Percentiles rank a stretch among this genome's conserved stretches.
These are phyloP conservation scores for Lophiostoma macrostomum DNA, from an alignment of 495 filamentous ascomycete genomes.

Conservation along the genomic window DNA sequence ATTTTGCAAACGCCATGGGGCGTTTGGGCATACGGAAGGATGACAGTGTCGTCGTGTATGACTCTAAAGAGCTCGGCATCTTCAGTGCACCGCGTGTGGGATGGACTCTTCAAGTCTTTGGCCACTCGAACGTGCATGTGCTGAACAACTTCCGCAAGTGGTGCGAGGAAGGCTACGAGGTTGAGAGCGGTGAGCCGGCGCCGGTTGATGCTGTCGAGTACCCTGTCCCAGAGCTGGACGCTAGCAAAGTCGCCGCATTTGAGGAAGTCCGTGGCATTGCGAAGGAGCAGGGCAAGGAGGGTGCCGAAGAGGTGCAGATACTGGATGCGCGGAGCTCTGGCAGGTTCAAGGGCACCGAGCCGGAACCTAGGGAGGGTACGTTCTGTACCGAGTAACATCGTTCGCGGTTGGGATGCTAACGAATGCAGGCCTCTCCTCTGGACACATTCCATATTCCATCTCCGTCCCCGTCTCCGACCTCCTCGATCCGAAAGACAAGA, in stretches of 20 bases:
- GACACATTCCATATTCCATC: slow-evolving; percentile 87
- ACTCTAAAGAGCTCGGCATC: slow-evolving; percentile 81
- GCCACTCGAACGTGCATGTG: slow-evolving; percentile 84
- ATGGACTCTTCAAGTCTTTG: slow-evolving; percentile 89
- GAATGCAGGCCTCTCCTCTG: slow-evolving; percentile 64
- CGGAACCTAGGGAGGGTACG: slow-evolving; percentile 73
- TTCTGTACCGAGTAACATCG: not conserved
- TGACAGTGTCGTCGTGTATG: slow-evolving; percentile 90
- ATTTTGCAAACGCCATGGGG: slow-evolving; percentile 85
- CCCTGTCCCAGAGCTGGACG: slow-evolving; percentile 52
- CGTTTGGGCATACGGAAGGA: slow-evolving; percentile 78
- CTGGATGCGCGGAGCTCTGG: slow-evolving; percentile 81
- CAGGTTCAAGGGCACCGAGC: slow-evolving; percentile 76
- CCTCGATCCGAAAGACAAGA: slow-evolving; percentile 76
- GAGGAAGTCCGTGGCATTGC: slow-evolving; percentile 77
- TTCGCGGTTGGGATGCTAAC: not conserved
- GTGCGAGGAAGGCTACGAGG: slow-evolving; percentile 76
- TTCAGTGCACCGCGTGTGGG: slow-evolving; percentile 90
- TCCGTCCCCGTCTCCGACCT: slow-evolving; percentile 77
- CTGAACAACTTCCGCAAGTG: slow-evolving; percentile 93
- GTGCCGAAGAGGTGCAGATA: slow-evolving; percentile 76
- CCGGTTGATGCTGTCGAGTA: slow-evolving; percentile 51
- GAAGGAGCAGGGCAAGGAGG: slow-evolving; percentile 72
- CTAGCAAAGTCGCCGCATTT: slow-evolving; percentile 62
- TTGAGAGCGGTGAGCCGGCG: slow-evolving; percentile 68